Base-by-base conservation (phyloP, 140 eudicot species). In the Ambrosia hybrid region DNA sequence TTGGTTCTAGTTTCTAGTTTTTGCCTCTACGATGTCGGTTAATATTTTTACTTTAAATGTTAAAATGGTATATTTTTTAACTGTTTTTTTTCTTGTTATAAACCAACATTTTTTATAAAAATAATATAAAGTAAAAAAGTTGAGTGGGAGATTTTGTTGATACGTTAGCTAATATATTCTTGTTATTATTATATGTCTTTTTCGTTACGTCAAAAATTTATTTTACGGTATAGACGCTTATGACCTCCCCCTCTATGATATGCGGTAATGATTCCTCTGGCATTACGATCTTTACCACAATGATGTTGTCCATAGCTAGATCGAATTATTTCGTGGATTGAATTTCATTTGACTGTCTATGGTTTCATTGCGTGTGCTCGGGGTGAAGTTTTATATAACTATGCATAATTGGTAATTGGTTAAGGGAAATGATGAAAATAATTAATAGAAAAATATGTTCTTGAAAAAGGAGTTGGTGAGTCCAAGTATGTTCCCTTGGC, bases 401-500 rank as follows among this genome's bases (percentile, higher is more conserved):
- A 34, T 34, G 43, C 66, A 60, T 60, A 13, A 62, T 36, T 62
- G 68, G 16, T 37, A 62, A 13, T 62, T 62, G 39, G 49, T 62
- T 37, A 37, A 62, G 48, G 48, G 26, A 62, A 36, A 62, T 62
- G 49, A 37, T 62, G 21, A 14, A 62, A 62, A 37, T 6, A 43
- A 43, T 43, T 5, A 43, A 62, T 11, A 60, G 33, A 60, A 60
- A 13, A 62, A 4, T 37, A 16, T 62, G 55, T 39, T 41, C 7
- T 3, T 56, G 46, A 59, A 65, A 78, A 64, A 63, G 69, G 73
- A 26, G 78, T 65, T 57, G 82, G 82, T 65, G 74, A 78, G 74
- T 36, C 57, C 41, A 72, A 7, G 70, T 72, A 65, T 78, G 78
- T 78, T 73, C 78, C 83, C 83, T 72, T 78, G 78, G 74, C 83